Evolutionary conservation across 139 green algal species (phyloP), one percentile per base, ranked within the genome.

Genomic region (Picochlorum sp.): DNA sequence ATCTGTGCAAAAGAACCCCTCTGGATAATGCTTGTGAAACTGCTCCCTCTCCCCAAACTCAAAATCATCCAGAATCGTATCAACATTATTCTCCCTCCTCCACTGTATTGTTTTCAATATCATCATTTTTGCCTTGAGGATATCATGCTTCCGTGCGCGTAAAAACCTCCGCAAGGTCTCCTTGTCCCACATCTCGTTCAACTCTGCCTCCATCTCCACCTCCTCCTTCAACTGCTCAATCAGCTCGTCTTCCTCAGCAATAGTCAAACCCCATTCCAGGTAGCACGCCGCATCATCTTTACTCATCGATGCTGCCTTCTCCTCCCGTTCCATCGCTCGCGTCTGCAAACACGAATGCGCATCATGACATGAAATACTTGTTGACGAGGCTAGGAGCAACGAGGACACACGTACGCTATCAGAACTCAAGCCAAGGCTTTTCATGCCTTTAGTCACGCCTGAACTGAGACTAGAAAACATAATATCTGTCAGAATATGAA

Each of bases 1-100:
- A 60, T 49, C 41, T 24, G 49, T 34, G 49, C 26, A 49, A 23
- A 37, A 58, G 16, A 45, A 57, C 15, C 45, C 20, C 11, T 52
- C 16, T 45, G 49, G 23, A 18, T 57, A 74, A 50, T 66, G 38
- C 16, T 49, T 54, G 13, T 47, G 44, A 20, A 67, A 54, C 2
- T 38, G 4, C 28, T 49, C 11, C 5, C 1, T 23, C 31, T 61
- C 55, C 9, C 14, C n/a, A 49, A 96, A 97, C 9, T 85, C 45
- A 64, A 97, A 97, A 57, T 91, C 77, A 14, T 89, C 58, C 2
- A 87, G 60, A 18, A 91, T 83, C 59, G 57, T 56, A 61, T 66
- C 81, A 6, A 80, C 81, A 10, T 69, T 63, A 60, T 85, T 77
- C 41, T 88, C 73, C 20, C 54, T 49, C 7, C 70, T 62, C 45